Percentiles rank a stretch among this genome's conserved stretches.
Evolutionary conservation across 2,329 filamentous ascomycete species (phyloP).

Genomic region (Tolypocladium tundrense): DNA sequence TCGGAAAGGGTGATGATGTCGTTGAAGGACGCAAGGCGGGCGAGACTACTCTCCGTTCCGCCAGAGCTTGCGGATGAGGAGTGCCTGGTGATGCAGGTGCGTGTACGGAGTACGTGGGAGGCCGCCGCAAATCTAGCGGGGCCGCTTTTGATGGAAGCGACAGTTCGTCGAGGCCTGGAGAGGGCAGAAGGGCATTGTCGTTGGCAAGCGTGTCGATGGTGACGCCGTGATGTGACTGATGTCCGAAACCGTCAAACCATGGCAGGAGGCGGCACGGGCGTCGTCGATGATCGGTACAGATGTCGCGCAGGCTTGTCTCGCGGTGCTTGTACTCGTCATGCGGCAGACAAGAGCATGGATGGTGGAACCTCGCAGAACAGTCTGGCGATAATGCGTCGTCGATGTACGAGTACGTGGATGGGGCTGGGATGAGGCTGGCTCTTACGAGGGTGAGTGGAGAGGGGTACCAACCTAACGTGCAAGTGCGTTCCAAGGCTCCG

Average conservation of each 20-base stretch:
- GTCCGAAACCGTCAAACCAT: neutral
- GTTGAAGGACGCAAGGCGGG: neutral
- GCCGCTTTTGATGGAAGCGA: conserved; percentile 1
- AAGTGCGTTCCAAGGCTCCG: neutral
- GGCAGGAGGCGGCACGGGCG: neutral
- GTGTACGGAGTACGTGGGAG: neutral
- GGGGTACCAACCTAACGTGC: neutral
- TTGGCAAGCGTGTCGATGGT: neutral
- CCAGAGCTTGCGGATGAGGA: neutral
- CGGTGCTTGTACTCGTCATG: neutral
- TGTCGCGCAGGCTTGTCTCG: neutral
- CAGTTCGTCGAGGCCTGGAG: conserved; percentile 1
- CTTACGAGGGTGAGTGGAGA: neutral
- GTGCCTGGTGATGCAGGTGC: neutral
- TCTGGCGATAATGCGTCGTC: neutral
- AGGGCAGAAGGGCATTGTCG: conserved; percentile 4
- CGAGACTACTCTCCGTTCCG: neutral
- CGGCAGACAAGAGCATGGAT: neutral
- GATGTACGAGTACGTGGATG: neutral
- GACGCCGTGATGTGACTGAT: neutral
- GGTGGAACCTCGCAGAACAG: neutral
- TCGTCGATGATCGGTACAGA: neutral
- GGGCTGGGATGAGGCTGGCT: neutral
- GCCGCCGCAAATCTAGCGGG: neutral
- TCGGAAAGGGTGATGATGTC: neutral